Base-by-base conservation (phyloP, 1,284 basidiomycete species). In the Athelia psychrophila region DNA sequence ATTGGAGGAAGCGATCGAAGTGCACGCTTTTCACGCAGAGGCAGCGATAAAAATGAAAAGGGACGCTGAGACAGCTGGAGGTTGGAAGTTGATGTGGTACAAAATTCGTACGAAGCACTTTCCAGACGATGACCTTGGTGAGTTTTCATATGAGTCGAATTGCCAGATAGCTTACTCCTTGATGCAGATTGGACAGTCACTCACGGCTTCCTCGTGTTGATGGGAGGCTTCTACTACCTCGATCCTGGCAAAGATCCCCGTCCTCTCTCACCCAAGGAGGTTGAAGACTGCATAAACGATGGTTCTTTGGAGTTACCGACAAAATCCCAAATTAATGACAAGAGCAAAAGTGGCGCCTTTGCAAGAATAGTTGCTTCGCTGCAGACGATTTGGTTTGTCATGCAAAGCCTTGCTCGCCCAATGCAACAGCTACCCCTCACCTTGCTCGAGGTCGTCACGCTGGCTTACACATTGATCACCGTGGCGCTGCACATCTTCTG, bases 351-450 rank as follows among this genome's bases (percentile, higher is more conserved):
- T 16, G 38, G n/a, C 20, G 16, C 38, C 8, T 42, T 42, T 9
- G 6, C 38, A 9, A 42, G n/a, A 42, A 16, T 9, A 8, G 16
- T 42, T 16, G 38, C 20, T 5, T 22, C 20, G 9, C n/a, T 42
- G 38, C 54, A 55, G 25, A 51, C 44, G 4, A 25, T 18, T 10
- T 55, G 54, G 54, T 55, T 55, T 44, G 25, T 51, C n/a, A 20
- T 55, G 4, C 54, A 55, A 30, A 45, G 47, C 48, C 35, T 55
- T 19, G 54, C 54, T 2, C 54, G 54, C 22, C 13, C 6, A 16
- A 30, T 35, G 4, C 32, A 49, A 19, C 13, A 38, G 1, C 47
- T 54, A 16, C n/a, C 35, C 2, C 25, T 55, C 23, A 53, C 53
- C 2, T 53, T 51, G 45, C 47, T 53, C 24, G 54, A 55, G 48